Evolutionary conservation across 768 basidiomycete species (phyloP), one percentile per base, ranked within the genome.

Genomic region (Panaeolus papilionaceus): DNA sequence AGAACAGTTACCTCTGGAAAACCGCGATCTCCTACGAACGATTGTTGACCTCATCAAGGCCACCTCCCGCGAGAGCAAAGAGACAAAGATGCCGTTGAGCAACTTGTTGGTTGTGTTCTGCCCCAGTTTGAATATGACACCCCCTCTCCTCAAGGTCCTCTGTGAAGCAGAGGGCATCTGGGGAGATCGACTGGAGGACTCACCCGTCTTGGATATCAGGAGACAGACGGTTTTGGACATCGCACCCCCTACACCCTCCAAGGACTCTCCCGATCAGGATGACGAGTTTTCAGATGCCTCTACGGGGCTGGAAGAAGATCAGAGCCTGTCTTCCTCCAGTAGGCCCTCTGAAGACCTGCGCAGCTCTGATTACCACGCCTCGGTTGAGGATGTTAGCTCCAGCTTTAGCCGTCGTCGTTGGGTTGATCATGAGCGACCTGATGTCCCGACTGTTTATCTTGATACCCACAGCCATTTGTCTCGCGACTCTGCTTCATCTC

Each of bases 51-150:
- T 98, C 42, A 92, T 97, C 70, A 88, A 86, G 51, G 88, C 86
- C 49, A 96, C 94, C 14, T 88, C 93, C 0, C 82, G 81, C 65
- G 84, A 87, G 69, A 84, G 84, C 72, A 85, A 84, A 70, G 86
- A 88, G 72, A 98, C 95, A 40, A 94, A 94, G 79, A 98, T 98
- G 96, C 94, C 95, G 2, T 78, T 98, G 70, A 91, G 91, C 76
- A 98, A 98, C 73, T 77, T 98, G 71, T 81, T 96, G 61, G 81
- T 96, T 39, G 91, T 97, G 62, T 90, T 98, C 75, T 95, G 93
- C 69, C 96, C 96, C 7, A 94, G 89, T 75, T 77, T 96, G 74
- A 89, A 86, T 74, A 91, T 96, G 88, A 92, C 82, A 66, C 92
- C 92, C 16, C 83, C 89, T 1, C 74, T 95, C 33, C 77, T 95